Base-by-base conservation (phyloP, 805 yeast genomes). In the Candida gorgasii region DNA sequence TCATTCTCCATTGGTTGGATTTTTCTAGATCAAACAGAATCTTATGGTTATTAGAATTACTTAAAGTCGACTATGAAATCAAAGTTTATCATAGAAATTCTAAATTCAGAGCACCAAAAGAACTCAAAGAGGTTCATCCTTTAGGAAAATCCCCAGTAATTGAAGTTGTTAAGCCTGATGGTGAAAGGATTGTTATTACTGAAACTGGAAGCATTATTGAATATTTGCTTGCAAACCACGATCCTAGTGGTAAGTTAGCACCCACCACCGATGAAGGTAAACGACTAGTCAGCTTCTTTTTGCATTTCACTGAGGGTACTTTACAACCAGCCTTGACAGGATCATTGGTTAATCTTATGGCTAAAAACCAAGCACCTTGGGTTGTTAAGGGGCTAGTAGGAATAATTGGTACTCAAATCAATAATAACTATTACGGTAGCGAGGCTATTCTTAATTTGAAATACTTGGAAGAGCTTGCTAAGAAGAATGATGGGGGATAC, bases 191-290 rank as follows among this genome's bases (percentile, higher is more conserved):
- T 15, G 44, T 54, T 2, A 48, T 80, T 33, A 80, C 79, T 8
- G 92, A 84, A 59, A 73, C 82, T 12, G 89, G 85, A 2, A 67
- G 69, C 36, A 82, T 84, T 32, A 57, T 78, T 36, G 75, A 73
- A 40, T 78, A 78, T 51, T 53, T 84, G 20, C 59, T 80, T 38
- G 54, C 57, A 16, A 62, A 78, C 45, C 81, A 72, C 52, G 87
- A 83, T 51, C 53, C 54, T 16, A 50, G 55, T 2, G 56, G 66
- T 12, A 62, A 57, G 15, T 61, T 80, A 40, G 55, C 49, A 7
- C 75, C 78, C 19, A 44, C 46, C 5, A 56, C 61, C 34, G 69
- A 58, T 6, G 66, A 67, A 5, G 78, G 73, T 15, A 59, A 61
- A 35, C 71, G 72, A 14, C 45, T 60, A 30, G 72, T 78, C 26